These are phyloP conservation scores for Angomonas ambiguus DNA, from an alignment of 208 protist species.

Conservation along the genomic window DNA sequence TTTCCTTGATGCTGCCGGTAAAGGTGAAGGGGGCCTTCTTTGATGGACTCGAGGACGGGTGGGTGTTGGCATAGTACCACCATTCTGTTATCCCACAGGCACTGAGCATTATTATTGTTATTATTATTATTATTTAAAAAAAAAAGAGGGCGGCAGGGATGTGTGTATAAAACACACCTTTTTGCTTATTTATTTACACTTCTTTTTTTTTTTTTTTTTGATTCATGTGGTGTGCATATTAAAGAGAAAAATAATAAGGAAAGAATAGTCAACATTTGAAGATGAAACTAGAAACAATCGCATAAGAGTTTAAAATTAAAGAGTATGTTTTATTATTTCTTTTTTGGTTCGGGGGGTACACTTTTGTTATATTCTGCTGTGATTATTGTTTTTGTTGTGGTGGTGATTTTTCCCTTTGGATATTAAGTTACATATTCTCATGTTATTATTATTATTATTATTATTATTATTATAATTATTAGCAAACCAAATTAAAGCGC, in stretches of 20 bases:
- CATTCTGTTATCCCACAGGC: conserved; percentile 61
- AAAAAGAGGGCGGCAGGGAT: not conserved
- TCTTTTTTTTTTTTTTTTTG: not conserved
- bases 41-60: not conserved
- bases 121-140: not conserved
- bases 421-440: too few relatives aligned
- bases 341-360: too few relatives aligned
- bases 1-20: conserved; percentile 40
- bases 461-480: not conserved
- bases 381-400: not conserved
- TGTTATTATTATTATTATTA: not conserved
- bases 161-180: not conserved
- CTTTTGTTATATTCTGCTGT: not conserved
- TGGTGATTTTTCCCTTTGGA: not conserved
- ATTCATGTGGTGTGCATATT: not conserved
- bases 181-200: not conserved
- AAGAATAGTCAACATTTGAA: too few relatives aligned
- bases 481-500: not conserved
- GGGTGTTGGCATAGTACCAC: not conserved
- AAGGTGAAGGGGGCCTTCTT: not conserved
- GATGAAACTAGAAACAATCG: too few relatives aligned
- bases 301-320: too few relatives aligned
- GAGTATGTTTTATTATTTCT: too few relatives aligned
- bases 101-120: conserved; percentile 34
- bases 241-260: too few relatives aligned